Evolutionary conservation across 768 basidiomycete genomes (phyloP), one percentile per base, ranked within the genome.

Genomic region (Serendipita vermifera): DNA sequence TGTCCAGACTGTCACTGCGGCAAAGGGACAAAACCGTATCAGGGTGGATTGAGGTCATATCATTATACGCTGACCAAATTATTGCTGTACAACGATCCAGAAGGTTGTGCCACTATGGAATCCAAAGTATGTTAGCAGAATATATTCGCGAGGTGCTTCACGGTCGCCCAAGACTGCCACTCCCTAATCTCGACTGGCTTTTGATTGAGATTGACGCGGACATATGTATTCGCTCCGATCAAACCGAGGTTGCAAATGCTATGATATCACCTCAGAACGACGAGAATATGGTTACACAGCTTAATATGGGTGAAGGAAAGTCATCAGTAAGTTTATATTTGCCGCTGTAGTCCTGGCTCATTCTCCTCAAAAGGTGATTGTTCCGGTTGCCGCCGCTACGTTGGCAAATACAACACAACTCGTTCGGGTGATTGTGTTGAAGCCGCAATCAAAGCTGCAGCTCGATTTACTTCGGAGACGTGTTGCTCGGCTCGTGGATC

Each of bases 291-390:
- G 62, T 69, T 5, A 65, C 74, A 24, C 78, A 79, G 38, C 71
- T 79, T 15, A 77, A 79, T 48, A 80, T 79, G 78, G 78, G 78
- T 2, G 78, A 79, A 55, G 79, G 78, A 1, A 78, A 79, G 57
- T 72, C 75, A 11, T 68, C 71, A 3, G 75, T 76, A 11, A 22
- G 9, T 22, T 9, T 11, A 3, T 7, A 7, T 20, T 15, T 14
- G 33, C 22, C 11, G 7, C 27, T n/a, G n/a, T n/a, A n/a, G n/a
- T n/a, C n/a, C n/a, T n/a, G n/a, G n/a, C n/a, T n/a, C n/a, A n/a
- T n/a, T n/a, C n/a, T 2, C 13, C 26, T 14, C 26, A 14, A 27
- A 5, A 35, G 38, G 17, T 55, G 3, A 80, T 79, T 20, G 69
- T 78, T 2, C 78, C 78, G 0, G 64, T 78, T 33, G 64, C 69